Base-by-base conservation (phyloP, 352 stramenopile genomes). In the Phytophthora ohioensis region DNA sequence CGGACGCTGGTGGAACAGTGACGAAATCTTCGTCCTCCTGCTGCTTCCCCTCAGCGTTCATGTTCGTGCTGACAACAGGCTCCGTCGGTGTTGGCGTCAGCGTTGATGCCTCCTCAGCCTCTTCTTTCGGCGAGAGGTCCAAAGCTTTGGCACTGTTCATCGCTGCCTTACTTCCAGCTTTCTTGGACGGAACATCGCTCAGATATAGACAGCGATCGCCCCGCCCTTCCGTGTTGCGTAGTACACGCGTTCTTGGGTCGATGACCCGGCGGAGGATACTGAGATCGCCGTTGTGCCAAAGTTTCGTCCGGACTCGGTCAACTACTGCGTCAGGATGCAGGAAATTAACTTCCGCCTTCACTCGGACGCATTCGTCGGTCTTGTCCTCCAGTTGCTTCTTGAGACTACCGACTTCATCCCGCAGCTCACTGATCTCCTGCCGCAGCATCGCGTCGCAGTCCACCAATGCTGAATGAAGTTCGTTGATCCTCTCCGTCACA, bases 281-380 rank as follows among this genome's bases (percentile, higher is more conserved):
- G 3, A 76, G 53, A 12, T 79, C 71, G 5, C 71, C 71, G 5
- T 76, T 51, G 36, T 76, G 47, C 61, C 61, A 79, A 9, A 73
- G 38, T 30, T 79, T 79, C 7, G n/a, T 51, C 7, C 53, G 61
- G n/a, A 67, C 47, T 5, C 71, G 67, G 21, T 79, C 71, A 10
- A 79, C 53, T 2, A 79, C 64, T 2, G 67, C 67, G 51, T 79
- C 67, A 3, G 67, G 67, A 47, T 79, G 71, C 13, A 72, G 60
- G 13, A 70, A 73, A 1, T 15, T 39, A 9, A 51, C 62, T 34
- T 63, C 32, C 0, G 27, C 39, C 21, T 79, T 2, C 4, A 53
- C 42, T 12, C 47, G 57, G 3, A 7, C 12, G n/a, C 51, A 60
- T 41, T 76, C 61, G 15, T 69, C 67, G 12, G 5, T 51, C 56